Base-by-base conservation (phyloP, 257 asterid genomes). In the Prunella vulgaris region DNA sequence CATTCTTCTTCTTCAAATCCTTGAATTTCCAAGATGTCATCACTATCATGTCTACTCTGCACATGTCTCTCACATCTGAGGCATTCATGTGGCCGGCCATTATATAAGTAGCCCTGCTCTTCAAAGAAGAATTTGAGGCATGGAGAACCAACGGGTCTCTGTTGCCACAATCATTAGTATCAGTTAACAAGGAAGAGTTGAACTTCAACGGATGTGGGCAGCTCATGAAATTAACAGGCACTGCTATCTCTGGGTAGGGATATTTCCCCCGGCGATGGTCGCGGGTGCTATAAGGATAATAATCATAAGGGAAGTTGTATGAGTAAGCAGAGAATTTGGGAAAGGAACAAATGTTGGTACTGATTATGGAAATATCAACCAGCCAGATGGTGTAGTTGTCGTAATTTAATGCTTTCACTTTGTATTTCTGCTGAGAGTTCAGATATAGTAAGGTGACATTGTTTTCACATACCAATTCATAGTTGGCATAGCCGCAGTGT, bases 401-500 rank as follows among this genome's bases (percentile, higher is more conserved):
- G 33, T 76, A 74, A 69, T 70, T 32, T 58, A 83, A 76, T 28
- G 78, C 67, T 7, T 51, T 71, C 28, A 83, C 82, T 17, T 46
- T 40, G 57, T 60, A 78, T 7, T 22, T 37, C 7, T n/a, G n/a
- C n/a, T n/a, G n/a, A 15, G 78, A 62, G 12, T 58, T 5, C 8
- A 80, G 48, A 32, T 13, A 20, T 0, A 83, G 13, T 2, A 61
- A 8, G 38, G 80, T 49, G 5, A 27, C 69, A 51, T 76, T 80
- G 75, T 78, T 70, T 52, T 35, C 54, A 8, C 87, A 83, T 18
- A 35, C 70, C 5, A 77, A 73, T 72, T 78, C 75, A 3, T 56
- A 83, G 18, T 15, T 61, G 21, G 70, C 27, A 30, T 71, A 7
- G 7, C 93, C 93, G 48, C 90, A 84, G 64, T 74, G 12, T 21